phyloP scores from a whole-genome alignment of 2,329 filamentous ascomycete species.

The Nemania sp. region DNA sequence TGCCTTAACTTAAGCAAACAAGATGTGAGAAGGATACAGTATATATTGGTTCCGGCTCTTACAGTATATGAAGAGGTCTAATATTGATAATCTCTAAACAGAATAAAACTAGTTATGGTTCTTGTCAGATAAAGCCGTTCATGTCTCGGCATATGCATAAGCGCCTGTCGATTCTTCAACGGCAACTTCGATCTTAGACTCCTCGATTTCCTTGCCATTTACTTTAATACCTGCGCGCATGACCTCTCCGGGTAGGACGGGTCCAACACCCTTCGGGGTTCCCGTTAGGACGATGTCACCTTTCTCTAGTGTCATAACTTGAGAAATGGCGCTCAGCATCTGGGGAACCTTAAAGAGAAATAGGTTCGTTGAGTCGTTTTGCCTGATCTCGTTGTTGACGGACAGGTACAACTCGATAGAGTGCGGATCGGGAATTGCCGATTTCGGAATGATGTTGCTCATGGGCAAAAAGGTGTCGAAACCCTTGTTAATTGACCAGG shows the following conservation, averaged over 20 bases:
- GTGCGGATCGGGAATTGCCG: conserved; percentile 85
- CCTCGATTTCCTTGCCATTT: conserved; percentile 83
- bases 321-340: conserved; percentile 89
- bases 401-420: conserved; percentile 86
- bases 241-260: conserved; percentile 85
- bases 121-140: conserved; percentile 38
- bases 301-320: conserved; percentile 92
- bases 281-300: conserved; percentile 97
- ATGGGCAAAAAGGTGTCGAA: conserved; percentile 98
- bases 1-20: background rate
- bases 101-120: background rate
- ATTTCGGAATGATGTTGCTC: conserved; percentile 82
- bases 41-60: conserved; percentile 12
- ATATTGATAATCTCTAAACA: background rate
- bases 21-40: background rate
- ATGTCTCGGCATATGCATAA: conserved; percentile 83
- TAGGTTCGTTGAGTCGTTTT: conserved; percentile 89
- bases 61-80: background rate
- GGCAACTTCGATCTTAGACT: conserved; percentile 84
- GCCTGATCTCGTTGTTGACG: conserved; percentile 82
- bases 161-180: conserved; percentile 83
- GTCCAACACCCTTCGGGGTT: conserved; percentile 94
- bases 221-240: conserved; percentile 87
- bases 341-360: conserved; percentile 94
- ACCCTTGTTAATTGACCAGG: conserved; percentile 96